Conservation (phyloP, 257 asterid genomes). For the Solanum dulcamara region DNA sequence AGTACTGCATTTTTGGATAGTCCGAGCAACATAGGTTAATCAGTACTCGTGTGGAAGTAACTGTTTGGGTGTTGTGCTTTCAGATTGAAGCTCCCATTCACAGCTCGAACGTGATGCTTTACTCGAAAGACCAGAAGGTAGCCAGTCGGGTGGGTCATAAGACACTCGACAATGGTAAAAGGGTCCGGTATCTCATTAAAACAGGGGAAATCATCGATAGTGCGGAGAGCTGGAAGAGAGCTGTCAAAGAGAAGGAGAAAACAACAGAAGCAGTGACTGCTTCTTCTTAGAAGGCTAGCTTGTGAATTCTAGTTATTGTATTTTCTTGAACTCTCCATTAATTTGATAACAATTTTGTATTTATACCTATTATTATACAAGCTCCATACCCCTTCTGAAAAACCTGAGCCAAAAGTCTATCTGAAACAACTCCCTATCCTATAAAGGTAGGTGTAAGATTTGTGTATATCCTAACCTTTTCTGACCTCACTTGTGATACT, state of each 20-base stretch:
- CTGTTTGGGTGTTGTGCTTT: not conserved
- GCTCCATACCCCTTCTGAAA: not conserved
- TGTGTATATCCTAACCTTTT: not conserved
- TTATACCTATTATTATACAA: not conserved
- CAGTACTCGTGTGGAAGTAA: not conserved
- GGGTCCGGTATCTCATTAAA: conserved; percentile 77
- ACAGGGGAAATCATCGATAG: conserved; percentile 86
- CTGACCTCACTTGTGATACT: not conserved
- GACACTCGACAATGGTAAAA: conserved; percentile 66
- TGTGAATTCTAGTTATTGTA: not conserved
- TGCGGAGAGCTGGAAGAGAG: conserved; percentile 76
- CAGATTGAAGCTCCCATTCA: conserved; percentile 95
- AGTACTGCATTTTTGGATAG: not conserved
- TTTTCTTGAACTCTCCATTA: not conserved
- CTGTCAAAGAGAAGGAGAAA: conserved; percentile 38
- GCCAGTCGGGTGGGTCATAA: conserved; percentile 86
- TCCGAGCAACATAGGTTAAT: not conserved
- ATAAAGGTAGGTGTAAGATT: not conserved
- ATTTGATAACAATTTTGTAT: not conserved
- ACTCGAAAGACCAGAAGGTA: conserved; percentile 66
- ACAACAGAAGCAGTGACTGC: conserved; percentile 24
- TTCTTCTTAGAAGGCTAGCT: not conserved
- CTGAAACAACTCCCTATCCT: not conserved
- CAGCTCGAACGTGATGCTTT: conserved; percentile 96
- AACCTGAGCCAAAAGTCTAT: not conserved